These are phyloP conservation scores for Alloteropsis angusta DNA, from an alignment of 202 grass and related monocot genomes.

Conservation along the genomic window DNA sequence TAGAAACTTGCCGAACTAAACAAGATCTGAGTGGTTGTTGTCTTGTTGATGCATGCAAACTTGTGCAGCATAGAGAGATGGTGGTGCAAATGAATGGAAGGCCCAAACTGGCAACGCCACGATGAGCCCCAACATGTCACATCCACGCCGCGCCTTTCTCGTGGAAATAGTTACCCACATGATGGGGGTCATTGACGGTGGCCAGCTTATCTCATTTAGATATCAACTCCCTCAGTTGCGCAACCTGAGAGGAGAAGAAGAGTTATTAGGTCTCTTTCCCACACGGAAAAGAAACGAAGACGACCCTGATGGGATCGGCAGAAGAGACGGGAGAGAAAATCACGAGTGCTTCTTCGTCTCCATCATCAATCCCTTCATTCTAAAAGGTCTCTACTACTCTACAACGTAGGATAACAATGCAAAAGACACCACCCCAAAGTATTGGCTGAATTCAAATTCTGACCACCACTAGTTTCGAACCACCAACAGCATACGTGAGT, in stretches of 20 bases:
- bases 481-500: too few relatives aligned
- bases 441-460: background rate
- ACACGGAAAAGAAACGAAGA: constrained; percentile 1
- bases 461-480: too few relatives aligned
- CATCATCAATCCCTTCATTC: background rate
- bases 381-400: background rate
- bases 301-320: background rate
- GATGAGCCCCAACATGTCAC: constrained; percentile 49
- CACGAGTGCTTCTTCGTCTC: background rate
- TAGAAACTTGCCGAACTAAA: too few relatives aligned
- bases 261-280: constrained; percentile 24
- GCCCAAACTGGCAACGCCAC: constrained; percentile 35
- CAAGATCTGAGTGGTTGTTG: too few relatives aligned
- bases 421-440: background rate
- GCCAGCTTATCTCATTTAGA: too few relatives aligned
- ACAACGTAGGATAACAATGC: background rate
- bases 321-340: background rate
- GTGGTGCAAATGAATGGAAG: constrained; percentile 25
- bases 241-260: background rate
- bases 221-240: constrained; percentile 24
- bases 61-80: background rate
- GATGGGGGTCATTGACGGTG: constrained; percentile 15
- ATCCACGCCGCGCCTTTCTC: background rate
- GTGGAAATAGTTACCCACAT: constrained; percentile 17
- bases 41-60: background rate